These are phyloP conservation scores for Bolboschoenus planiculmis DNA, from an alignment of 176 grass and related monocot species.

Conservation along the genomic window DNA sequence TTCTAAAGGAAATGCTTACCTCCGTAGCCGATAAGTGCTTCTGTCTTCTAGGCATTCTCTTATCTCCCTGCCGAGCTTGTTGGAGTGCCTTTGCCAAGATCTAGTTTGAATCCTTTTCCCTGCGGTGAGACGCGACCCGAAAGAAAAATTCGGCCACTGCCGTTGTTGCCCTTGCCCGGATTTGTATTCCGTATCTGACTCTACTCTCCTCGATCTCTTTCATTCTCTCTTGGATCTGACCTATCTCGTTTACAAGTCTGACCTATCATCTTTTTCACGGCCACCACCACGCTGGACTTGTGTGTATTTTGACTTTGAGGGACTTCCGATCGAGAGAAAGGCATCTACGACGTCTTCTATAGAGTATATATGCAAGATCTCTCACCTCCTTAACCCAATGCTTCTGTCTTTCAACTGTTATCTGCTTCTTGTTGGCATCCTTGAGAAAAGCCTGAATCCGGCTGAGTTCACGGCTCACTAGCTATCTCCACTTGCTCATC, in stretches of 20 bases:
- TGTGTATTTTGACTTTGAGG: background rate
- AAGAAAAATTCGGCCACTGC: no score
- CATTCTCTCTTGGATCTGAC: background rate
- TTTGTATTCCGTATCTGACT: background rate
- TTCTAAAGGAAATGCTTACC: no score
- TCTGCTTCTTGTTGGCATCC: background rate
- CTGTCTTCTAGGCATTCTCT: no score
- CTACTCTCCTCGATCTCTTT: background rate
- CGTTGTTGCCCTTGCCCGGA: background rate
- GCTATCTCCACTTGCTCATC: background rate
- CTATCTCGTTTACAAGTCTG: background rate
- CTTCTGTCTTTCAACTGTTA: background rate
- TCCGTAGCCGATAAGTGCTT: no score
- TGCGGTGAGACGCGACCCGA: no score
- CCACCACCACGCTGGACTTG: no score
- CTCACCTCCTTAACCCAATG: background rate
- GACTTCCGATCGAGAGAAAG: background rate
- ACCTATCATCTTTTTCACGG: background rate
- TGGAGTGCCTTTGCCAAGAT: no score
- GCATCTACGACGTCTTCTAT: background rate
- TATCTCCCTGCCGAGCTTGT: no score
- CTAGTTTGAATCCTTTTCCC: no score
- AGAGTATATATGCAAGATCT: background rate
- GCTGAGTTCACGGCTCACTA: background rate
- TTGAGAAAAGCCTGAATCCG: background rate